Evolutionary conservation across 306 rosid genomes (phyloP), one percentile per base, ranked within the genome.

Genomic region (Rubus parviflorus): DNA sequence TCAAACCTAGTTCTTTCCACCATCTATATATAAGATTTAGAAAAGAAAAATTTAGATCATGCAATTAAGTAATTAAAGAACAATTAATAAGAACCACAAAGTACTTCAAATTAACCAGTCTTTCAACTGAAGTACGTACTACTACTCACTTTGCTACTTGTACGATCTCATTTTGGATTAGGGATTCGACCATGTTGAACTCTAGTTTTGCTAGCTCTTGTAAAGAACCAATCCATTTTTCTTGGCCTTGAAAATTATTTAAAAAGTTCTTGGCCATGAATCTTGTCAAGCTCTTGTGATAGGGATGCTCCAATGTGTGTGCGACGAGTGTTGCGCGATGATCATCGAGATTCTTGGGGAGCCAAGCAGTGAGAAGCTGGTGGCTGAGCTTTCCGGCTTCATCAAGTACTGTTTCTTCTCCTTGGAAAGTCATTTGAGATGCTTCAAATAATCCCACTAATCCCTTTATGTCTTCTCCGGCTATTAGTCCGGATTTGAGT

Each of bases 1-100:
- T 71, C 83, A 89, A 57, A 3, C 83, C 92, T 0, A 83, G 70
- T 0, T 82, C 89, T 79, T 62, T 80, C 97, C 97, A 88, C 94
- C 97, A 88, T 76, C 94, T 90, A 19, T 16, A 46, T 69, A 10
- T 3, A n/a, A 25, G 5, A 53, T 64, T 12, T 45, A 13, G 23
- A 13, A 46, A 37, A 7, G 1, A 51, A 12, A 71, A 8, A 20
- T 17, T 23, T 15, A 2, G 22, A 62, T 7, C 0, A 22, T 22
- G 17, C 23, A n/a, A n/a, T n/a, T n/a, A 13, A 51, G 3, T 4
- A 6, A 10, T n/a, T n/a, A n/a, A n/a, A 42, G 7, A 15, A 3
- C 2, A 17, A 42, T 16, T 11, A 4, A 17, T 11, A 1, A 6
- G 35, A 30, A 30, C 35, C 35, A 30, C 35, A 30, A 1, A 30